A percentile compares a stretch with the other conserved stretches of the same genome.
Evolutionary conservation across 352 stramenopile species (phyloP).

Genomic region (Phytophthora niederhauseri): DNA sequence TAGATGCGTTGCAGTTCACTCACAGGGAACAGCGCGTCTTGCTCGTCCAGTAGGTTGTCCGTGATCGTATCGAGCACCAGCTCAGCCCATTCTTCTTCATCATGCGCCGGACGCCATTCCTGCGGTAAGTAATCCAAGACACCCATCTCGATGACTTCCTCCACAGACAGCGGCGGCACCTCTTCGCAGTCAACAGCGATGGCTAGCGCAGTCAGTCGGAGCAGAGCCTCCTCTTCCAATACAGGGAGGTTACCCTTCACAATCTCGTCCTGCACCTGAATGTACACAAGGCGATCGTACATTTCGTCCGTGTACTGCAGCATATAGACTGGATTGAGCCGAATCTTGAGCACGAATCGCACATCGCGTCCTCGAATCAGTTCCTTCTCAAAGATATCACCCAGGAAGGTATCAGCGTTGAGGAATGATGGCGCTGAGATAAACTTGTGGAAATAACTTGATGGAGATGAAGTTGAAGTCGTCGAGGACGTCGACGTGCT

Average conservation of each 20-base stretch:
- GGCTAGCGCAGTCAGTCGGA: conserved; percentile 77
- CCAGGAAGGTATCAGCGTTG: conserved; percentile 83
- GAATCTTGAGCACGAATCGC: conserved; percentile 94
- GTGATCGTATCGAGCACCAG: conserved; percentile 68
- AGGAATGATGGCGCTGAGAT: conserved; percentile 82
- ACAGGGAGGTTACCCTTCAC: conserved; percentile 89
- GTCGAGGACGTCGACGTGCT: conserved; percentile 38
- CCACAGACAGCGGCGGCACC: conserved; percentile 51
- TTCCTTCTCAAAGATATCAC: conserved; percentile 93
- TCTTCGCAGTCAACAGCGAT: conserved; percentile 85
- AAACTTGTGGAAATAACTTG: conserved; percentile 82
- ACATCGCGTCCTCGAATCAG: conserved; percentile 89
- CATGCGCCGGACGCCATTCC: conserved; percentile 71
- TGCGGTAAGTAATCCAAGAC: conserved; percentile 88
- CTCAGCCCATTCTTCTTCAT: conserved; percentile 84
- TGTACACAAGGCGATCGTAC: conserved; percentile 85
- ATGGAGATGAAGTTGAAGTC: conserved; percentile 41
- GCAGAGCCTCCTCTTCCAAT: conserved; percentile 73
- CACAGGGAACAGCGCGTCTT: conserved; percentile 42
- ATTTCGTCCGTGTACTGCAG: conserved; percentile 87
- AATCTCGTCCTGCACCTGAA: conserved; percentile 94
- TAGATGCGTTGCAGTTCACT: conserved; percentile 83
- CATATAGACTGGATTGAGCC: conserved; percentile 82
- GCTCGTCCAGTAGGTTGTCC: conserved; percentile 55
- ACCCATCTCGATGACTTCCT: conserved; percentile 72